Evolutionary conservation across 768 basidiomycete genomes (phyloP).

Genomic region (Scleroderma bovista): DNA sequence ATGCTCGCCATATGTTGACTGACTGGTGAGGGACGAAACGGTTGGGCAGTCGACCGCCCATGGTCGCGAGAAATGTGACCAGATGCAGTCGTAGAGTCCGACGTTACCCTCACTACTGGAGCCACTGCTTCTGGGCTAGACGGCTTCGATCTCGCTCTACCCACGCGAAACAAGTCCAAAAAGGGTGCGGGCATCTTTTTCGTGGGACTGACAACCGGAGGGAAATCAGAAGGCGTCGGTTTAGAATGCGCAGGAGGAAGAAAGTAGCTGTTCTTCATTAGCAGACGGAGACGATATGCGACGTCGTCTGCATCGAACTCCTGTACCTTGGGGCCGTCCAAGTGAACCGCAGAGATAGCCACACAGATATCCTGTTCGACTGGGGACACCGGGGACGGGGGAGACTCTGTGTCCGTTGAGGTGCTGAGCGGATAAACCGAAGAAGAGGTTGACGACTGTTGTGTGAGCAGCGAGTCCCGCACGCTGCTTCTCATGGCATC

Average conservation of each 20-base stretch:
- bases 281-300: slow-evolving; percentile 74
- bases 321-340: slow-evolving; percentile 45
- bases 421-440: slow-evolving; percentile 76
- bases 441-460: slow-evolving; percentile 63
- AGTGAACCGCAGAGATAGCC: slow-evolving; percentile 41
- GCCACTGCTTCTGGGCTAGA: slow-evolving; percentile 38
- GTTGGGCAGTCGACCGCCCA: slow-evolving; percentile 34
- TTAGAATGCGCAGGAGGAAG: slow-evolving; percentile 85
- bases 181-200: slow-evolving; percentile 51
- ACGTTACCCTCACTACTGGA: slow-evolving; percentile 58
- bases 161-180: slow-evolving; percentile 66
- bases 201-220: slow-evolving; percentile 26
- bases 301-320: slow-evolving; percentile 72
- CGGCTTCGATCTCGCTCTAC: slow-evolving; percentile 63
- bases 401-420: slow-evolving; percentile 61
- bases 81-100: slow-evolving; percentile 53
- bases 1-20: slow-evolving; percentile 28
- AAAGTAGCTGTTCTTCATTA: slow-evolving; percentile 86
- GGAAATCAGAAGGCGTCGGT: slow-evolving; percentile 64
- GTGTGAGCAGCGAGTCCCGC: slow-evolving; percentile 51
- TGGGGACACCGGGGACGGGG: slow-evolving; percentile 55
- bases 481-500: slow-evolving; percentile 50
- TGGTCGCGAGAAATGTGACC: slow-evolving; percentile 35
- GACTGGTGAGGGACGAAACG: slow-evolving; percentile 25
- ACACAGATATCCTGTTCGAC: slow-evolving; percentile 37